Conservation (phyloP, 2,329 filamentous ascomycete genomes). For the Aspergillus luchuensis region DNA sequence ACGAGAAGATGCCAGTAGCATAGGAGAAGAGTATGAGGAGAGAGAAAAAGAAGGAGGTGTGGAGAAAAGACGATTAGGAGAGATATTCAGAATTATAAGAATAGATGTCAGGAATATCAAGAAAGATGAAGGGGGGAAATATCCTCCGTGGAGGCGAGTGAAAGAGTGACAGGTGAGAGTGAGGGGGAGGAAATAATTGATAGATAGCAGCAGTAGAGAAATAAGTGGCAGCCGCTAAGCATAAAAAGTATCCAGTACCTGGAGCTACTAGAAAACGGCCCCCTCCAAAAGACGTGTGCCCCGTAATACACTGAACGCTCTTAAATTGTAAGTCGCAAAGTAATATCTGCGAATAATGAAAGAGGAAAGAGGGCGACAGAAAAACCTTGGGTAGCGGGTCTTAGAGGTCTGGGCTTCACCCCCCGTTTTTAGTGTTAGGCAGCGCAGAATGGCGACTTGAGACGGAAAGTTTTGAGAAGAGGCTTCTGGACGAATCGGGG, state of each 20-base stretch:
- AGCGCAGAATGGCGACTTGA: background rate
- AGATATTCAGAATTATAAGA: background rate
- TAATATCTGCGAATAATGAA: background rate
- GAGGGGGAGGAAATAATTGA: background rate
- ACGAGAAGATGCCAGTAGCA: slow-evolving; percentile 10
- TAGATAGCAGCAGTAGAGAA: background rate
- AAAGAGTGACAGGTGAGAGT: slow-evolving; percentile 10
- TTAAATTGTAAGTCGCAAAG: too few species aligned
- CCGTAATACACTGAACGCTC: background rate
- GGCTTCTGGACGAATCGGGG: background rate
- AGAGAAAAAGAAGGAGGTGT: background rate
- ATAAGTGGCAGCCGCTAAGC: slow-evolving; percentile 1
- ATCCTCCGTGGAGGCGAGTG: background rate
- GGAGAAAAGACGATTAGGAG: background rate
- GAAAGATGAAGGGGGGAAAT: background rate
- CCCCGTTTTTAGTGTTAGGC: background rate
- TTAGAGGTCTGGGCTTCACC: background rate
- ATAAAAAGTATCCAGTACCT: slow-evolving; percentile 8
- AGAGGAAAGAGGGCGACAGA: too few species aligned
- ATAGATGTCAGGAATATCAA: background rate
- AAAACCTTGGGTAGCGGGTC: background rate
- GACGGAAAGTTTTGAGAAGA: background rate
- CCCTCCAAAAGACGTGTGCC: background rate
- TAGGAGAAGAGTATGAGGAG: background rate
- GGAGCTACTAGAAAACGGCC: slow-evolving; percentile 3